phyloP scores from a whole-genome alignment of 495 filamentous ascomycete genomes.

The Neurospora sp. region DNA sequence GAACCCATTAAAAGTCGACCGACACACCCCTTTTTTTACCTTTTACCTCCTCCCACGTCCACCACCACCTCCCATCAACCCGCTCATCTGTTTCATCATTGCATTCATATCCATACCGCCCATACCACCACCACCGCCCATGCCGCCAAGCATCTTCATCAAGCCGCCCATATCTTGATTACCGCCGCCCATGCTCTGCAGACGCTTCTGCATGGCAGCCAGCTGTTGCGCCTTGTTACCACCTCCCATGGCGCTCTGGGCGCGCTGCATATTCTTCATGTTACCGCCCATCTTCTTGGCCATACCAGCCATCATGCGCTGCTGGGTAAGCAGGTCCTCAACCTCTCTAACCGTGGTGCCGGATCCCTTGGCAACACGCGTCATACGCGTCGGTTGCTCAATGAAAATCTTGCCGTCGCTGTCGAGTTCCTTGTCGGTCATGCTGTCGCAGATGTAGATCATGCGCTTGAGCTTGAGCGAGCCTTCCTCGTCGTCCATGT shows the following conservation, averaged over 20 bases:
- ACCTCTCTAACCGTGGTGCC: constrained; percentile 91
- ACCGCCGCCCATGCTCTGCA: constrained; percentile 84
- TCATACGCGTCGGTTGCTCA: constrained; percentile 89
- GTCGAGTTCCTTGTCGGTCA: constrained; percentile 92
- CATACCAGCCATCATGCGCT: constrained; percentile 98
- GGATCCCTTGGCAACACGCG: constrained; percentile 76
- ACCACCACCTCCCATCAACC: constrained; percentile 32
- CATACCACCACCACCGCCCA: constrained; percentile 40
- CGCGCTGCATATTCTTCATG: constrained; percentile 92
- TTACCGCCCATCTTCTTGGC: constrained; percentile 96
- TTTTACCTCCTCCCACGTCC: constrained; percentile 16
- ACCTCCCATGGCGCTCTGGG: constrained; percentile 82
- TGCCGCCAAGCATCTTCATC: constrained; percentile 75
- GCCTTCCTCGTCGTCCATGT: constrained; percentile 95
- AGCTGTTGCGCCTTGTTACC: constrained; percentile 83
- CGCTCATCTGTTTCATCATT: constrained; percentile 80
- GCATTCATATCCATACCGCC: constrained; percentile 72
- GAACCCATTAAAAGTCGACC: neutral
- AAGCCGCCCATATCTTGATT: constrained; percentile 66
- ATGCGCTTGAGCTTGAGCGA: constrained; percentile 87
- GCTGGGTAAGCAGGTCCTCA: constrained; percentile 94
- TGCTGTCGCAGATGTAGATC: constrained; percentile 97
- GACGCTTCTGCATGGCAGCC: constrained; percentile 92
- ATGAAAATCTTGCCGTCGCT: constrained; percentile 90
- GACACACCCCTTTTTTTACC: neutral